These are phyloP conservation scores for Mycena venus DNA, from an alignment of 768 basidiomycete genomes.

Conservation along the genomic window DNA sequence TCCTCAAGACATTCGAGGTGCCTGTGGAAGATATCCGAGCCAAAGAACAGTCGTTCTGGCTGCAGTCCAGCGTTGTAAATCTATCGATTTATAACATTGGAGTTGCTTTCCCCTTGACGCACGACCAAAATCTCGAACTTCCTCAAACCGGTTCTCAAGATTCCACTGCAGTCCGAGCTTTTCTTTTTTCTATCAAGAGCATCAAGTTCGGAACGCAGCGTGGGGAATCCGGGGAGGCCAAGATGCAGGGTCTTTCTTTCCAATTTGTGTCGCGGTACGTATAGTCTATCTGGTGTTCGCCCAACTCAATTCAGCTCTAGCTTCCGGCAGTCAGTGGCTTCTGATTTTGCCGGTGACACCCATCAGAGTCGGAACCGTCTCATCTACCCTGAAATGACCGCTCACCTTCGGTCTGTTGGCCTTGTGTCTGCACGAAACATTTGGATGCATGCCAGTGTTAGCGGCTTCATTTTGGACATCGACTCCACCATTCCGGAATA, in stretches of 20 bases:
- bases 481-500: conserved; percentile 86
- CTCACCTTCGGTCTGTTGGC: conserved; percentile 72
- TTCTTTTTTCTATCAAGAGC: conserved; percentile 86
- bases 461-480: conserved; percentile 87
- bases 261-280: conserved; percentile 86
- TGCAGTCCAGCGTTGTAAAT: conserved; percentile 67
- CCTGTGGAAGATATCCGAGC: conserved; percentile 58
- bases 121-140: conserved; percentile 69
- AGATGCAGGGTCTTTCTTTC: conserved; percentile 80
- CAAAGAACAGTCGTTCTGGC: conserved; percentile 61
- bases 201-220: conserved; percentile 80
- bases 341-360: conserved; percentile 78
- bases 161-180: conserved; percentile 73
- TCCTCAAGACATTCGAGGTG: conserved; percentile 83
- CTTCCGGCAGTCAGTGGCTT: conserved; percentile 80
- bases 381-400: conserved; percentile 85
- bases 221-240: conserved; percentile 84
- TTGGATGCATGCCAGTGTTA: conserved; percentile 77
- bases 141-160: conserved; percentile 56
- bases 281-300: conserved; percentile 1
- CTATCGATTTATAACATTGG: conserved; percentile 79
- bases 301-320: conserved; percentile 53
- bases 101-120: conserved; percentile 89
- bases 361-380: conserved; percentile 81
- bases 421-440: conserved; percentile 64